Conservation (phyloP, 1,139 yeast genomes). For the Geotrichum fermentans region DNA sequence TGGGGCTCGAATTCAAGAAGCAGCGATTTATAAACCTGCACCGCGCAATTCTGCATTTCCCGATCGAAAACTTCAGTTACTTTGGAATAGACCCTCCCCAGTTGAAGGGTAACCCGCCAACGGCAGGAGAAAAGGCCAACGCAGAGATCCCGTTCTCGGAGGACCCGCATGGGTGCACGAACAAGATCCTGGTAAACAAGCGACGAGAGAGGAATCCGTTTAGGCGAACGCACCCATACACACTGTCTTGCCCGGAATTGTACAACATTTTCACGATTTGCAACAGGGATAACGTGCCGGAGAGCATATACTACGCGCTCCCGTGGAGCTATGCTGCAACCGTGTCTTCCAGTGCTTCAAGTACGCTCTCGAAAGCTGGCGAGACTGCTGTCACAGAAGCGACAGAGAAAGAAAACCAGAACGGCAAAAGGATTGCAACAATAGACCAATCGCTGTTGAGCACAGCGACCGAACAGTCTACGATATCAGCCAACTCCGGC, state of each 20-base stretch:
- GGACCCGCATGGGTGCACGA: constrained; percentile 59
- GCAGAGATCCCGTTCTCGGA: constrained; percentile 53
- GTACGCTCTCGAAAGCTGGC: too few relatives aligned
- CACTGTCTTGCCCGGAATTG: constrained; percentile 26
- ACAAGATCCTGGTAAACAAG: constrained; percentile 44
- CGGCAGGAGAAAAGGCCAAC: constrained; percentile 34
- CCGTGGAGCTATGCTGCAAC: too few relatives aligned
- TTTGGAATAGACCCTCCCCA: constrained; percentile 52
- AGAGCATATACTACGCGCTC: constrained; percentile 1
- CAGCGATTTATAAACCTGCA: constrained; percentile 55
- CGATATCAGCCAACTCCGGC: too few relatives aligned
- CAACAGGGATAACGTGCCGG: constrained; percentile 15
- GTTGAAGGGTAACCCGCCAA: constrained; percentile 26
- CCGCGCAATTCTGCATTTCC: constrained; percentile 47
- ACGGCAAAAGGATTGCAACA: too few relatives aligned
- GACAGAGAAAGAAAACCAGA: too few relatives aligned
- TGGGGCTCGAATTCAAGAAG: constrained; percentile 72
- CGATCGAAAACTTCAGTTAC: constrained; percentile 42
- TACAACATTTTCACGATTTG: constrained; percentile 23
- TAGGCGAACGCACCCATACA: constrained; percentile 45
- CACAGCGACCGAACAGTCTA: too few relatives aligned
- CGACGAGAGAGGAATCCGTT: constrained; percentile 55
- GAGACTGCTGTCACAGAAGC: too few relatives aligned
- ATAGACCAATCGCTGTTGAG: too few relatives aligned
- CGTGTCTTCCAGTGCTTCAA: too few relatives aligned